Conservation (phyloP, 768 basidiomycete species). For the Termitomyces sp. region DNA sequence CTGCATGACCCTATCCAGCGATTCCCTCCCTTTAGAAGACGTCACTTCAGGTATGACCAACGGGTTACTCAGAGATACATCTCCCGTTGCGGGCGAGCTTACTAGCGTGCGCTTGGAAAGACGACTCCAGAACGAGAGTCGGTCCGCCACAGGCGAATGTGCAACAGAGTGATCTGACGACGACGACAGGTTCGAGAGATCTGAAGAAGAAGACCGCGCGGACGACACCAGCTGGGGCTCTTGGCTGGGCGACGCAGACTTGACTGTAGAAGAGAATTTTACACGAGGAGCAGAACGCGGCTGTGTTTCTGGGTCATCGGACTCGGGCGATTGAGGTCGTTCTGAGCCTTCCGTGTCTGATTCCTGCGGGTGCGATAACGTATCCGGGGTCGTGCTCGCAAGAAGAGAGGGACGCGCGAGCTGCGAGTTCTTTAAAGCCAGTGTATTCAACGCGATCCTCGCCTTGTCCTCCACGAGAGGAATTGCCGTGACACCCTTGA, state of each 20-base stretch:
- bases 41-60: background rate
- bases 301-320: slow-evolving; percentile 12
- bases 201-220: slow-evolving; percentile 40
- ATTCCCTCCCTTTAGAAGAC: slow-evolving; percentile 24
- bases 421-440: slow-evolving; percentile 45
- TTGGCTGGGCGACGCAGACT: slow-evolving; percentile 33
- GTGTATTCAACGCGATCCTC: slow-evolving; percentile 39
- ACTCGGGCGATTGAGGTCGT: slow-evolving; percentile 2
- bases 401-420: slow-evolving; percentile 43
- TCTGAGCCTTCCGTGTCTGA: slow-evolving; percentile 9
- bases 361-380: slow-evolving; percentile 6
- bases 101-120: slow-evolving; percentile 41
- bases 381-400: slow-evolving; percentile 21
- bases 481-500: slow-evolving; percentile 66
- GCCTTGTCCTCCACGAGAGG: slow-evolving; percentile 69
- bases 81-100: slow-evolving; percentile 5
- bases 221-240: slow-evolving; percentile 28
- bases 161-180: slow-evolving; percentile 43
- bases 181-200: slow-evolving; percentile 50
- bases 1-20: slow-evolving; percentile 40
- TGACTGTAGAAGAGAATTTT: slow-evolving; percentile 49
- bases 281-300: slow-evolving; percentile 31
- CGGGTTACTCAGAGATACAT: too few species aligned
- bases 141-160: slow-evolving; percentile 50
- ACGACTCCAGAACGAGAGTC: slow-evolving; percentile 73